Evolutionary conservation across 768 basidiomycete genomes (phyloP).

Genomic region (Suillus ampliporus): DNA sequence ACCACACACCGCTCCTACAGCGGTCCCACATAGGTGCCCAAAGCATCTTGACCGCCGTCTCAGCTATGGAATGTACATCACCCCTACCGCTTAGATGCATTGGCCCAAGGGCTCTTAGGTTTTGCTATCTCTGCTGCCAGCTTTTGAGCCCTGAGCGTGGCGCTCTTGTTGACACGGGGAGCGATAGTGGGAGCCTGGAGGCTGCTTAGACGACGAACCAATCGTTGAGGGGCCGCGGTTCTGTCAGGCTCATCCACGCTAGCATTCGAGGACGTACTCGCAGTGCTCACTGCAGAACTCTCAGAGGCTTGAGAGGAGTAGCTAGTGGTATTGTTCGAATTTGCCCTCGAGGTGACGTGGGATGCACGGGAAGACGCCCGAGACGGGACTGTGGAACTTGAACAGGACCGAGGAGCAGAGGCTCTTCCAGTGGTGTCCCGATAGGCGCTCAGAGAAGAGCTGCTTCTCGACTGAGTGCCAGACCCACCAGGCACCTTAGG

Average conservation of each 20-base stretch:
- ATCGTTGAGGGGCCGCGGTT: slow-evolving; percentile 33
- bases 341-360: slow-evolving; percentile 26
- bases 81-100: slow-evolving; percentile 32
- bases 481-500: slow-evolving; percentile 48
- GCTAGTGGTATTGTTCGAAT: slow-evolving; percentile 15
- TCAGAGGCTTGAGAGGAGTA: slow-evolving; percentile 33
- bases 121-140: slow-evolving; percentile 45
- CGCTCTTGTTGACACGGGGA: slow-evolving; percentile 78
- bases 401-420: slow-evolving; percentile 17
- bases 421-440: slow-evolving; percentile 20
- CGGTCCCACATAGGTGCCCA: background rate
- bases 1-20: slow-evolving; percentile 1
- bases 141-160: slow-evolving; percentile 72
- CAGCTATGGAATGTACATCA: background rate
- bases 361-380: slow-evolving; percentile 52
- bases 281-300: slow-evolving; percentile 34
- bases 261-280: slow-evolving; percentile 29
- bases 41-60: background rate
- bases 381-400: slow-evolving; percentile 31
- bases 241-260: slow-evolving; percentile 24
- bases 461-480: slow-evolving; percentile 45
- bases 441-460: slow-evolving; percentile 43
- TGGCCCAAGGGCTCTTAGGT: slow-evolving; percentile 39
- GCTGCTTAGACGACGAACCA: slow-evolving; percentile 59
- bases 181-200: slow-evolving; percentile 62